Percentiles rank a stretch among this genome's conserved stretches.
phyloP scores from a whole-genome alignment of 1,139 yeast genomes.

The Hyphopichia burtonii region DNA sequence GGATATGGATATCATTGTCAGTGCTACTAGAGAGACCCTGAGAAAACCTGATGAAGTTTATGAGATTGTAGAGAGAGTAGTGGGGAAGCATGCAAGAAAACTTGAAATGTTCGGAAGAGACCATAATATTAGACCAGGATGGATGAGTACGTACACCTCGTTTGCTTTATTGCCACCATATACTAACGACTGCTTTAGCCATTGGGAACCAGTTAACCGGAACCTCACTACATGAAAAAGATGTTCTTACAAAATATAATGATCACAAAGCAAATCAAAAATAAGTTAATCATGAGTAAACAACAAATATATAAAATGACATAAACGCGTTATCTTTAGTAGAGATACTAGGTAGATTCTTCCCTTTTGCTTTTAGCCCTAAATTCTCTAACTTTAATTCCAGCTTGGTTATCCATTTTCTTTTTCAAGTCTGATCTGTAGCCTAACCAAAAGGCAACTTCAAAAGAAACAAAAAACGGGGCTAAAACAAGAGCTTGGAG shows the following conservation, averaged over 20 bases:
- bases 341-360: background rate
- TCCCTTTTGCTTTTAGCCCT: constrained; percentile 11
- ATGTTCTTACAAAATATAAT: constrained; percentile 38
- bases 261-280: constrained; percentile 11
- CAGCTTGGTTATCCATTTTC: constrained; percentile 55
- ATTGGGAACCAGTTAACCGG: constrained; percentile 81
- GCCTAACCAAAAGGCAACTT: constrained; percentile 68
- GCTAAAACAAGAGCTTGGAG: constrained; percentile 87
- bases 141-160: constrained; percentile 53
- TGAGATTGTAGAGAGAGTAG: constrained; percentile 81
- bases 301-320: background rate
- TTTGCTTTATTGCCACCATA: background rate
- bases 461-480: constrained; percentile 85
- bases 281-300: background rate
- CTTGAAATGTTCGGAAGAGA: constrained; percentile 86
- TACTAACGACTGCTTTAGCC: constrained; percentile 26
- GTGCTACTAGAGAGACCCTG: constrained; percentile 83
- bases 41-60: constrained; percentile 90
- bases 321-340: background rate
- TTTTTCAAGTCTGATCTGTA: constrained; percentile 52
- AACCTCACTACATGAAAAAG: constrained; percentile 56
- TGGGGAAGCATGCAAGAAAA: constrained; percentile 72
- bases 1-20: constrained; percentile 76
- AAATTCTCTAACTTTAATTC: constrained; percentile 27
- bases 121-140: constrained; percentile 83